Evolutionary conservation across 179 eudicot genomes (phyloP), one percentile per base, ranked within the genome.

Genomic region (Drosera spatulata): DNA sequence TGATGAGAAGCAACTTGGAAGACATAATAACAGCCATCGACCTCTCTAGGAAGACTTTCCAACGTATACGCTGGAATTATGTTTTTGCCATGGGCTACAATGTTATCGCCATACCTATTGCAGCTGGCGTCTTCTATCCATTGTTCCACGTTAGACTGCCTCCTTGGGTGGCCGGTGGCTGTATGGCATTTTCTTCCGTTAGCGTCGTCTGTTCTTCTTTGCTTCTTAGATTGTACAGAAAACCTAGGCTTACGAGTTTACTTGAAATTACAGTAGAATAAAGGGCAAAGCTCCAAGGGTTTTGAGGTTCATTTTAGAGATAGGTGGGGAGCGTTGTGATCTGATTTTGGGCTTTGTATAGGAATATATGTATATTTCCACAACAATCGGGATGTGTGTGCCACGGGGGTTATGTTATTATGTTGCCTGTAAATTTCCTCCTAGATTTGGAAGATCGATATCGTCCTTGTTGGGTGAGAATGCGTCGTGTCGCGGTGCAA

Each of bases 161-260:
- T 0, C 99, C 97, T 45, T 93, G 97, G 99, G 52, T 93, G 40
- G 99, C 99, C 0, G 99, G 99, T 61, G 99, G 90, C 39, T 97
- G 95, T 5, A 93, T 93, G 99, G 99, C 99, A 5, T 97, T 97
- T 40, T 93, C 99, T 15, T 90, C 96, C 0, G 91, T 90, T 2
- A 90, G 94, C 46, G 95, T 94, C 37, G 97, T 93, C 54, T 83
- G 95, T 59, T 84, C 93, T 78, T 94, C 96, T 10, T 85, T 94
- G 37, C 63, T 94, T 83, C 75, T 94, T 69, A 90, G 76, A 74
- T 69, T 83, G 53, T 94, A 94, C 75, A 82, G 40, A 64, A 80
- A 87, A 43, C 95, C 95, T 22, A 53, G 56, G 22, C 22, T 53
- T 22, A 53, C 56, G 8, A 33, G 37, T 53, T n/a, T 53, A 53